Conservation (phyloP, 2,329 filamentous ascomycete species). For the Talaromyces rugulosus region DNA sequence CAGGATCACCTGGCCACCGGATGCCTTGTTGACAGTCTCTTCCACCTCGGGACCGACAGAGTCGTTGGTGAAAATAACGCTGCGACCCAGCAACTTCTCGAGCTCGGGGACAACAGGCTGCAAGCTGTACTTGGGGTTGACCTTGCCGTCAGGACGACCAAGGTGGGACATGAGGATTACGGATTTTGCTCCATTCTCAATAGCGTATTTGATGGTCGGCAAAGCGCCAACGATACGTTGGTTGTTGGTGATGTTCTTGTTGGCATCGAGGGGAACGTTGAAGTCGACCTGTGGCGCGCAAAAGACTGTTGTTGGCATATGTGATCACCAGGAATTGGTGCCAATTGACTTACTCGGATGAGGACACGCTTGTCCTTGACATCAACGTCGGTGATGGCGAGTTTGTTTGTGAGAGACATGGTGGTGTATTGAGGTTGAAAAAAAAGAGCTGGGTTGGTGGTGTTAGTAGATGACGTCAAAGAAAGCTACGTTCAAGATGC, state of each 20-base stretch:
- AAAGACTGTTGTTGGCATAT: background rate
- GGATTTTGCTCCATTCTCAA: constrained; percentile 84
- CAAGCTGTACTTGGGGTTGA: constrained; percentile 89
- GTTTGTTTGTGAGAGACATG: constrained; percentile 99
- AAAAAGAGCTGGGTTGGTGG: background rate
- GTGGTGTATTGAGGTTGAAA: background rate
- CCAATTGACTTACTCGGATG: constrained; percentile 70
- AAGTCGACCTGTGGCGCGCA: constrained; percentile 75
- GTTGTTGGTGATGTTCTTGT: constrained; percentile 95
- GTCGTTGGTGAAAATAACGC: constrained; percentile 84
- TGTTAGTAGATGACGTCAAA: background rate
- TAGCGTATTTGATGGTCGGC: constrained; percentile 90
- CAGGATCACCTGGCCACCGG: constrained; percentile 76
- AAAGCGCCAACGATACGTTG: constrained; percentile 96
- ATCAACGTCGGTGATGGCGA: constrained; percentile 93
- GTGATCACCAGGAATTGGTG: background rate
- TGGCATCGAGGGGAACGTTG: constrained; percentile 92
- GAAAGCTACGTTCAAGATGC: background rate
- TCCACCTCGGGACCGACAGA: constrained; percentile 88
- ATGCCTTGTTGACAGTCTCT: constrained; percentile 78
- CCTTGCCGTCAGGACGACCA: constrained; percentile 86
- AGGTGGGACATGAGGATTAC: constrained; percentile 98
- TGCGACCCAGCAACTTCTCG: constrained; percentile 81
- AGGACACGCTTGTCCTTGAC: constrained; percentile 97
- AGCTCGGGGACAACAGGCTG: constrained; percentile 87